A percentile compares a stretch with the other conserved stretches of the same genome.
phyloP scores from a whole-genome alignment of 2,329 filamentous ascomycete species.

The Fusarium sp. region DNA sequence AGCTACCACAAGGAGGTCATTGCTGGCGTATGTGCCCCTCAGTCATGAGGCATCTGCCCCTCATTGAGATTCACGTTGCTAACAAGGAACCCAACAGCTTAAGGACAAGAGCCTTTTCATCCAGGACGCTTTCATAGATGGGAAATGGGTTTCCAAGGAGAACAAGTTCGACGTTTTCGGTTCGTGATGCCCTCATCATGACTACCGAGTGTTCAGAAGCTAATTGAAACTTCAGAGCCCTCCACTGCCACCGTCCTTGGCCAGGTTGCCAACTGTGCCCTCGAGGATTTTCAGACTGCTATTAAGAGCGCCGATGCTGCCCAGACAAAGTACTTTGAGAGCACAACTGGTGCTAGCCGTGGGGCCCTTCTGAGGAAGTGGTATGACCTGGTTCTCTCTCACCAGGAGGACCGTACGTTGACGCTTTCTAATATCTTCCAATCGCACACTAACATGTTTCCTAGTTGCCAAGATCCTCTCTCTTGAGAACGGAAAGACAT shows the following conservation, averaged over 20 bases:
- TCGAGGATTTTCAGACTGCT: constrained; percentile 45
- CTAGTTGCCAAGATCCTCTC: constrained; percentile 53
- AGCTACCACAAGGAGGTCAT: constrained; percentile 47
- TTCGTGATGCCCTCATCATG: constrained; percentile 22
- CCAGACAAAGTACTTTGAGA: constrained; percentile 44
- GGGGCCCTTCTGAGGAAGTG: constrained; percentile 46
- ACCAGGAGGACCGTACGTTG: constrained; percentile 45
- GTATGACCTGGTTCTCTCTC: constrained; percentile 44
- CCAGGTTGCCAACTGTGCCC: constrained; percentile 44
- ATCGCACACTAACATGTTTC: neutral
- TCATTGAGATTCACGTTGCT: constrained; percentile 10
- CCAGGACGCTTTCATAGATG: constrained; percentile 46
- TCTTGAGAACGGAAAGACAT: constrained; percentile 68
- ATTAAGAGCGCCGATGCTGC: constrained; percentile 45
- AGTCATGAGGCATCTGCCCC: constrained; percentile 28
- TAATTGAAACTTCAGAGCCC: constrained; percentile 35
- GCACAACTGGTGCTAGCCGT: constrained; percentile 45
- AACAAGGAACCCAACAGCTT: constrained; percentile 34
- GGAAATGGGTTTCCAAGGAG: constrained; percentile 46
- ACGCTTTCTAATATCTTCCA: neutral
- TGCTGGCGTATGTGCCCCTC: constrained; percentile 41
- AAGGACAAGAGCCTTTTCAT: constrained; percentile 47
- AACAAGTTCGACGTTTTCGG: constrained; percentile 47
- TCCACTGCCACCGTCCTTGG: constrained; percentile 46
- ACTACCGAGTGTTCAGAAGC: neutral